Evolutionary conservation across 1,284 basidiomycete genomes (phyloP).

Genomic region (Pyrrhoderma noxium): DNA sequence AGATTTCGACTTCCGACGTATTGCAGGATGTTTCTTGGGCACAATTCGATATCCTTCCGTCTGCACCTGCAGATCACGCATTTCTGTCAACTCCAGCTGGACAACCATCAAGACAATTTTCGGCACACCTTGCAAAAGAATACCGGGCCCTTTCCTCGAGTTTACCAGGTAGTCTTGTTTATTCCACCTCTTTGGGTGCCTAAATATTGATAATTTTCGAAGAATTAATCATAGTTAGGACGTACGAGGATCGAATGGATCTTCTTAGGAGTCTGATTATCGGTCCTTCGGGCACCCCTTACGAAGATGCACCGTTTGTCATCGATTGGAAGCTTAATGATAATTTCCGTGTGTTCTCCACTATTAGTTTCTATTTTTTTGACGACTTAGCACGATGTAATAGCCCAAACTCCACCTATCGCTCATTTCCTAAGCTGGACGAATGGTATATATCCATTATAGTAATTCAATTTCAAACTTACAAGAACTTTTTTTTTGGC

Average conservation of each 20-base stretch:
- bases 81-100: conserved; percentile 56
- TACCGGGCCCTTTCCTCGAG: conserved; percentile 75
- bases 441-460: conserved; percentile 37
- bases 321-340: conserved; percentile 91
- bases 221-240: conserved; percentile 69
- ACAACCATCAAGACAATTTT: conserved; percentile 66
- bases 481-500: not conserved
- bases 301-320: conserved; percentile 88
- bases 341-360: conserved; percentile 47
- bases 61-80: conserved; percentile 75
- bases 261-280: conserved; percentile 85
- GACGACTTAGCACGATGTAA: too few species aligned
- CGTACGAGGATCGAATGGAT: conserved; percentile 79
- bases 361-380: too few species aligned
- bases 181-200: not conserved
- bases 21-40: conserved; percentile 43
- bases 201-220: conserved; percentile 9
- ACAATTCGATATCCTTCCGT: conserved; percentile 69
- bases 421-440: conserved; percentile 94
- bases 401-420: conserved; percentile 68
- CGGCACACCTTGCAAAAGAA: conserved; percentile 72
- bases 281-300: conserved; percentile 90
- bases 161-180: conserved; percentile 56
- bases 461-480: not conserved
- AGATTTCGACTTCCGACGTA: too few species aligned